Percentiles rank a stretch among this genome's conserved stretches.
These are phyloP conservation scores for Wickerhamomyces sp. DNA, from an alignment of 1,139 yeast species.

Conservation along the genomic window DNA sequence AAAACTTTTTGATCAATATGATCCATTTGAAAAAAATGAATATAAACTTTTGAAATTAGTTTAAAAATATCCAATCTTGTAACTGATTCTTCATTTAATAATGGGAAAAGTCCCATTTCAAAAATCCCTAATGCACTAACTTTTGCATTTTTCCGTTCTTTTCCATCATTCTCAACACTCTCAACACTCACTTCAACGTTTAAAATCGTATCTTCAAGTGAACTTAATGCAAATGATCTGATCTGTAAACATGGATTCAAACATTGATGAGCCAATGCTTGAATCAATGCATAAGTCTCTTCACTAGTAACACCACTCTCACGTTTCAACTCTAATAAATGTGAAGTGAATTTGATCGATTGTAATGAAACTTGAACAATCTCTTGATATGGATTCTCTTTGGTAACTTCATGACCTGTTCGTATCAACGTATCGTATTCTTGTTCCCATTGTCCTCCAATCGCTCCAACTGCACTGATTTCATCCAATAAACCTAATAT, in stretches of 20 bases:
- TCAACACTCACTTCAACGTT: slow-evolving; percentile 28
- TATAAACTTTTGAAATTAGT: slow-evolving; percentile 64
- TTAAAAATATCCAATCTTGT: slow-evolving; percentile 66
- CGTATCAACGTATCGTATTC: slow-evolving; percentile 41
- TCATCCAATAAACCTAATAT: slow-evolving; percentile 72
- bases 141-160: too few species aligned
- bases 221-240: slow-evolving; percentile 55
- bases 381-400: slow-evolving; percentile 46
- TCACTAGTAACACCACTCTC: slow-evolving; percentile 22
- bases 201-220: slow-evolving; percentile 45
- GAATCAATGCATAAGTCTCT: slow-evolving; percentile 52
- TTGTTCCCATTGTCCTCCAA: slow-evolving; percentile 74
- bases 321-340: slow-evolving; percentile 33
- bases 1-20: slow-evolving; percentile 40
- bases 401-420: slow-evolving; percentile 37
- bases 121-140: slow-evolving; percentile 55
- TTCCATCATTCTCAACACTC: too few species aligned
- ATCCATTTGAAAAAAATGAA: slow-evolving; percentile 46
- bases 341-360: slow-evolving; percentile 58
- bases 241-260: slow-evolving; percentile 81
- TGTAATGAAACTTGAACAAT: slow-evolving; percentile 54
- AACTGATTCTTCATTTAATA: slow-evolving; percentile 60
- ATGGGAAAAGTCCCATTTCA: slow-evolving; percentile 70
- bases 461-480: slow-evolving; percentile 75
- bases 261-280: slow-evolving; percentile 84